Conservation (phyloP, 225 moss, liverwort and hornwort species). For the Sphagnum contortum region DNA sequence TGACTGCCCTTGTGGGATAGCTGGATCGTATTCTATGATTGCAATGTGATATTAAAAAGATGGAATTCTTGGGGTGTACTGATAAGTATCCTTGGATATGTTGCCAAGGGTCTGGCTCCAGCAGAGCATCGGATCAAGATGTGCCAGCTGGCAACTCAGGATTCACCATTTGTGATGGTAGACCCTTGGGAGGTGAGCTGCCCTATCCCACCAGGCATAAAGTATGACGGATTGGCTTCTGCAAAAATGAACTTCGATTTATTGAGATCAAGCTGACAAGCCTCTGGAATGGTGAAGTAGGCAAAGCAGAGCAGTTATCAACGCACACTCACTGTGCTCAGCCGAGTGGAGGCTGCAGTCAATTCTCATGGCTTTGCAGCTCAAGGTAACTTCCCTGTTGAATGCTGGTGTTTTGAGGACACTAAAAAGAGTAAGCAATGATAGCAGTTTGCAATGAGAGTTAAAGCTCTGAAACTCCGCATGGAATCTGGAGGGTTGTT, state of each 20-base stretch:
- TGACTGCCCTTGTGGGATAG: no score
- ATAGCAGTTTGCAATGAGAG: no score
- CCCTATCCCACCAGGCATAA: not conserved
- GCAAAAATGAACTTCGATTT: no score
- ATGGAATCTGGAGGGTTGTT: not conserved
- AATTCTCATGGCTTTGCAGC: conserved; percentile 58
- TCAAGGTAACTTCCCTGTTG: conserved; percentile 36
- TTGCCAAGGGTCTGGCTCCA: conserved; percentile 82
- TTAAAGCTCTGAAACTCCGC: no score
- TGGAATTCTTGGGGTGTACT: not conserved
- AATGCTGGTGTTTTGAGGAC: no score
- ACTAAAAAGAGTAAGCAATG: no score
- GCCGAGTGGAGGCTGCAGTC: conserved; percentile 70
- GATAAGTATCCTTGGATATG: conserved; percentile 21
- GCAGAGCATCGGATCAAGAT: conserved; percentile 85
- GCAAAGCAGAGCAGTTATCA: conserved; percentile 90
- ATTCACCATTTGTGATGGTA: conserved; percentile 87
- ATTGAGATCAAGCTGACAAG: no score
- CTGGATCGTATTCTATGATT: no score
- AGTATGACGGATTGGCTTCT: no score
- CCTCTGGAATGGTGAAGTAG: conserved; percentile 25
- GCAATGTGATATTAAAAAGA: no score
- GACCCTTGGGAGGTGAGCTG: conserved; percentile 94
- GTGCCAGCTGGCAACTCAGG: conserved; percentile 82
- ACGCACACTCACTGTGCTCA: conserved; percentile 68